phyloP scores from a whole-genome alignment of 2,329 filamentous ascomycete species.

The Pseudogymnoascus sp. region DNA sequence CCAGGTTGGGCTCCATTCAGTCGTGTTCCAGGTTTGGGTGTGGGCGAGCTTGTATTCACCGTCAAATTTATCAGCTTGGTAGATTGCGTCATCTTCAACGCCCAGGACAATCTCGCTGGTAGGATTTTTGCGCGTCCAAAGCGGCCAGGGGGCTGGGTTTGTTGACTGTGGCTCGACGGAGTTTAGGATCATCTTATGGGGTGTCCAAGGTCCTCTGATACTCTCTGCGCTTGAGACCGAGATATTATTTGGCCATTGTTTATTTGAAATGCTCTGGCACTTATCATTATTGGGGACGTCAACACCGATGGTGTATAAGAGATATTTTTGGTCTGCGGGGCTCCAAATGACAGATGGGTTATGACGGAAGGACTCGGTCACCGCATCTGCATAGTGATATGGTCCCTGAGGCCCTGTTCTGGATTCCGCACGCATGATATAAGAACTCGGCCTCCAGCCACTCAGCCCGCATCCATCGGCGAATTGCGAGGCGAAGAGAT shows the following conservation, averaged over 20 bases:
- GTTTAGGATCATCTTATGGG: slow-evolving; percentile 14
- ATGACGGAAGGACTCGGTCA: slow-evolving; percentile 39
- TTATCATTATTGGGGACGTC: slow-evolving; percentile 28
- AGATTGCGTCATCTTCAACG: slow-evolving; percentile 33
- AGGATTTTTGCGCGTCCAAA: slow-evolving; percentile 27
- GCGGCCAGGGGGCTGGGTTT: slow-evolving; percentile 37
- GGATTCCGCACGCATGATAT: slow-evolving; percentile 40
- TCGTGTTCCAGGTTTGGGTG: slow-evolving; percentile 13
- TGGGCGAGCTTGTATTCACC: slow-evolving; percentile 23
- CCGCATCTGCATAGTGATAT: slow-evolving; percentile 35
- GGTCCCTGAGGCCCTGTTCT: slow-evolving; percentile 37
- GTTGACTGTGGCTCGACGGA: slow-evolving; percentile 24
- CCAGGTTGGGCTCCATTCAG: slow-evolving; percentile 13
- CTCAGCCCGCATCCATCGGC: slow-evolving; percentile 38
- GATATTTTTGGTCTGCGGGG: slow-evolving; percentile 36
- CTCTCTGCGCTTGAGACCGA: neutral
- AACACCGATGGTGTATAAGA: slow-evolving; percentile 40
- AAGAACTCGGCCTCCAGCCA: slow-evolving; percentile 42
- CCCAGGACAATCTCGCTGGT: slow-evolving; percentile 29
- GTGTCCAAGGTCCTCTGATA: slow-evolving; percentile 11
- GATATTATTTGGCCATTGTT: neutral
- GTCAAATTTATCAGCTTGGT: slow-evolving; percentile 24
- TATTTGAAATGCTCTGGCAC: slow-evolving; percentile 2
- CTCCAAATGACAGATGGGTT: slow-evolving; percentile 41
- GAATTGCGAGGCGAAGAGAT: slow-evolving; percentile 41